These are phyloP conservation scores for Alternaria angustiovoidea DNA, from an alignment of 2,329 filamentous ascomycete genomes.

Conservation along the genomic window DNA sequence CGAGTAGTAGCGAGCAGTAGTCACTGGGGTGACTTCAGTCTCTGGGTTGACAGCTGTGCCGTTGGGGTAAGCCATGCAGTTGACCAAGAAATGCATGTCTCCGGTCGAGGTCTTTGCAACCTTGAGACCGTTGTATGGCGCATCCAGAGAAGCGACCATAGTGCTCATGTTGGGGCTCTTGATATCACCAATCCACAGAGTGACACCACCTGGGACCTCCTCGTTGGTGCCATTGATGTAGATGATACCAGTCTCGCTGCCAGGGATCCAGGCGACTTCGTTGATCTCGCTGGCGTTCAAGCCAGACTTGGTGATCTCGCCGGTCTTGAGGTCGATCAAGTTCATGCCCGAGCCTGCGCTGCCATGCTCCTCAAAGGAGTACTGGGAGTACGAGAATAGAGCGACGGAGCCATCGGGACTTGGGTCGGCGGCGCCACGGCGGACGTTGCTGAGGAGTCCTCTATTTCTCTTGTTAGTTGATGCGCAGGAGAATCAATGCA, in stretches of 20 bases:
- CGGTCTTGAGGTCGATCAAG: constrained; percentile 44
- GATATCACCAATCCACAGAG: constrained; percentile 47
- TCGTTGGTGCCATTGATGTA: constrained; percentile 73
- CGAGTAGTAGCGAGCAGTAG: constrained; percentile 75
- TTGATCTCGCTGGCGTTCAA: constrained; percentile 44
- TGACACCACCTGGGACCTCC: constrained; percentile 47
- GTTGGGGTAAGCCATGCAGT: constrained; percentile 70
- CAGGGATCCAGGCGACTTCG: constrained; percentile 47
- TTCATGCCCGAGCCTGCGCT: constrained; percentile 61
- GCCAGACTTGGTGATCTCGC: constrained; percentile 43
- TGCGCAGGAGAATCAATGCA: neutral
- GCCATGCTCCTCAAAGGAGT: constrained; percentile 79
- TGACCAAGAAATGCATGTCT: constrained; percentile 58
- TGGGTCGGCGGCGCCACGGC: constrained; percentile 72
- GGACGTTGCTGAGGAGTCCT: constrained; percentile 72
- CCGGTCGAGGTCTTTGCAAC: constrained; percentile 52
- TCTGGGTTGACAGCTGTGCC: constrained; percentile 75
- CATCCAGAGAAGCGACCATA: constrained; percentile 54
- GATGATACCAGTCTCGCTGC: constrained; percentile 62
- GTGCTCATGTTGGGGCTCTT: constrained; percentile 40
- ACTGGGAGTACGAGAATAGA: constrained; percentile 75
- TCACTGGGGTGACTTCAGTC: constrained; percentile 64
- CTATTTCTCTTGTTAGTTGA: constrained; percentile 23
- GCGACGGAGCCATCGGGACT: constrained; percentile 71
- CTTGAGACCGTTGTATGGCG: constrained; percentile 60